Evolutionary conservation across 1,284 basidiomycete species (phyloP), one percentile per base, ranked within the genome.

Genomic region (Cryptococcus amylolentus): DNA sequence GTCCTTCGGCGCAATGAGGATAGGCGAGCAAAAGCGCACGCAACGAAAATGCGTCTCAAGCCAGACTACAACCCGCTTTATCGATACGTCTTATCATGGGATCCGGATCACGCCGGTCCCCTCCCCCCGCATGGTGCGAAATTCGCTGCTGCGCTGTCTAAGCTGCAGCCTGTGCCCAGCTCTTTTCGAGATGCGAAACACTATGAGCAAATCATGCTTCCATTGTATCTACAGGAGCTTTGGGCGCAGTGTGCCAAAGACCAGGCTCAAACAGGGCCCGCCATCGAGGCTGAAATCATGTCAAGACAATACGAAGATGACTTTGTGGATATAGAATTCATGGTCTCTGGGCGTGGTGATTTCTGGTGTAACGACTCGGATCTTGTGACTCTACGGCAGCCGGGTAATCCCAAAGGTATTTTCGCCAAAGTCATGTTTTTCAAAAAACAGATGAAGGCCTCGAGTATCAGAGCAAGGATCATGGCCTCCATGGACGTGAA

Each of bases 211-310:
- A 80, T 87, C 27, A 92, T 96, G 69, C 85, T 91, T 64, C 92
- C 96, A 1, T 81, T 98, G n/a, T 80, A 98, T 26, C 78, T 94
- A 35, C 81, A 91, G 58, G 96, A 98, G 77, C 87, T 89, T 61
- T 98, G 96, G 94, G 85, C 88, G 31, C 91, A 97, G 83, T 98
- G 55, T 70, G 80, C 38, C 84, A 90, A 70, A 84, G 73, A 90
- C 66, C 85, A 88, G 55, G 83, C 86, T 52, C 67, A 69, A 9
- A 58, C 59, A 5, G 80, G 80, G 41, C 82, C 85, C 9, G 75
- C 77, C 1, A 82, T 85, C 56, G 91, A 86, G 78, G 68, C 94
- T 27, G 89, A 90, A 55, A 75, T 88, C 31, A 77, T 80, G 0
- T 81, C 88, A 51, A 69, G 76, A 26, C 60, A 64, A 10, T 76